Conservation (phyloP, 805 yeast species). For the Pichia californica region DNA sequence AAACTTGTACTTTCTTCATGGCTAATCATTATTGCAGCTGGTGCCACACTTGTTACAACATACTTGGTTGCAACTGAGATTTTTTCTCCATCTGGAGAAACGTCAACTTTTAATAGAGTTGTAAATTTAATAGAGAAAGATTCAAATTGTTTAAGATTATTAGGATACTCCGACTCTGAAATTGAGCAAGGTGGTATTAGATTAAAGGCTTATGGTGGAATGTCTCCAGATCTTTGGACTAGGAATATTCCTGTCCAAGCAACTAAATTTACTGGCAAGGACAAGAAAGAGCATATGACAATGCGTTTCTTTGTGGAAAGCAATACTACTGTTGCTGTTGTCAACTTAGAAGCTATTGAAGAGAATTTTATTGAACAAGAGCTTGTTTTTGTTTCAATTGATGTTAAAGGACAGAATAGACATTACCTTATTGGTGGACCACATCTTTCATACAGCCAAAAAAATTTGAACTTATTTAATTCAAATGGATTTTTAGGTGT, state of each 20-base stretch:
- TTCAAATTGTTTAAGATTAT: slow-evolving; percentile 46
- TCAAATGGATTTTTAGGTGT: slow-evolving; percentile 68
- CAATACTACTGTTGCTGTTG: slow-evolving; percentile 55
- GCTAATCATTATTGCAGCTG: slow-evolving; percentile 62
- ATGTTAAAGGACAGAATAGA: slow-evolving; percentile 64
- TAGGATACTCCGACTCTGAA: slow-evolving; percentile 36
- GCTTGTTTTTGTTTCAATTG: slow-evolving; percentile 66
- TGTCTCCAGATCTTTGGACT: slow-evolving; percentile 68
- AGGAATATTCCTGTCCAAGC: slow-evolving; percentile 82
- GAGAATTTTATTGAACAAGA: slow-evolving; percentile 60
- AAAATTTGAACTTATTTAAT: slow-evolving; percentile 11
- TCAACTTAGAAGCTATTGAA: slow-evolving; percentile 74
- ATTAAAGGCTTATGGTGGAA: slow-evolving; percentile 79
- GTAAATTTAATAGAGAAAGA: slow-evolving; percentile 70
- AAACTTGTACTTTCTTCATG: slow-evolving; percentile 56
- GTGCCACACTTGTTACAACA: slow-evolving; percentile 59
- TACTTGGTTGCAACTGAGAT: slow-evolving; percentile 76
- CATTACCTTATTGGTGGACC: slow-evolving; percentile 64
- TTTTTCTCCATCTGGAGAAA: slow-evolving; percentile 86
- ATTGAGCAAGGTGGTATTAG: slow-evolving; percentile 40
- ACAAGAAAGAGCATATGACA: slow-evolving; percentile 72
- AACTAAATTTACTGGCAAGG: slow-evolving; percentile 53
- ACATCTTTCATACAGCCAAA: slow-evolving; percentile 28
- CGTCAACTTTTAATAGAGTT: slow-evolving; percentile 83
- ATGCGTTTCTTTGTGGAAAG: slow-evolving; percentile 88